Evolutionary conservation across 805 yeast species (phyloP), one percentile per base, ranked within the genome.

Genomic region (Metschnikowia similis): DNA sequence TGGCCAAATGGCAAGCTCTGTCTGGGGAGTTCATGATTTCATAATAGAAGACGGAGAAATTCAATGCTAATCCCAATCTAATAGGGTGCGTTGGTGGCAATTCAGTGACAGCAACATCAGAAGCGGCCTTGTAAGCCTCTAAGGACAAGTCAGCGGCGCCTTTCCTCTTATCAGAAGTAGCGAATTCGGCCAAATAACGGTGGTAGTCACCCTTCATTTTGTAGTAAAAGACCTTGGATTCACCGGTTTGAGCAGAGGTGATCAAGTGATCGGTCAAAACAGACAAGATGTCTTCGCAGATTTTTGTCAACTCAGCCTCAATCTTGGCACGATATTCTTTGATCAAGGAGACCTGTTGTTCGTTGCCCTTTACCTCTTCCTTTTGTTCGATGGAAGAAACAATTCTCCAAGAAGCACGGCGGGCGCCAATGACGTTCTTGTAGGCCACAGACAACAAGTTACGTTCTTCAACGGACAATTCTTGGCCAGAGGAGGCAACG

Each of bases 161-260:
- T 70, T 90, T 89, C 71, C 97, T 88, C 75, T 85, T 87, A 61
- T 90, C 97, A 58, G 88, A 83, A 63, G 84, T 80, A 56, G 97
- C 92, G 67, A 92, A 94, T 79, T 92, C 99, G 56, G 97, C 97
- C 76, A 92, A 82, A 75, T 92, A 92, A 80, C 99, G 96, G 80
- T 91, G 96, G 81, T 92, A 92, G 74, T 92, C 99, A 81, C 98
- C 99, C 80, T 92, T 92, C 98, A 92, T 92, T 83, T 92, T 92
- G 79, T 89, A 90, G 82, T 92, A 92, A 75, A 92, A 92, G 50
- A 92, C 98, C 81, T 92, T 90, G 46, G 97, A 90, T 77, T 94
- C 99, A 66, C 97, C 97, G 59, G 96, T 83, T 69, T 86, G 89
- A 56, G 98, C 97, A 56, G 92, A 80, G 60, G 97, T 91, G 65